phyloP scores from a whole-genome alignment of 345 rosid species.

The Syzygium jambos region DNA sequence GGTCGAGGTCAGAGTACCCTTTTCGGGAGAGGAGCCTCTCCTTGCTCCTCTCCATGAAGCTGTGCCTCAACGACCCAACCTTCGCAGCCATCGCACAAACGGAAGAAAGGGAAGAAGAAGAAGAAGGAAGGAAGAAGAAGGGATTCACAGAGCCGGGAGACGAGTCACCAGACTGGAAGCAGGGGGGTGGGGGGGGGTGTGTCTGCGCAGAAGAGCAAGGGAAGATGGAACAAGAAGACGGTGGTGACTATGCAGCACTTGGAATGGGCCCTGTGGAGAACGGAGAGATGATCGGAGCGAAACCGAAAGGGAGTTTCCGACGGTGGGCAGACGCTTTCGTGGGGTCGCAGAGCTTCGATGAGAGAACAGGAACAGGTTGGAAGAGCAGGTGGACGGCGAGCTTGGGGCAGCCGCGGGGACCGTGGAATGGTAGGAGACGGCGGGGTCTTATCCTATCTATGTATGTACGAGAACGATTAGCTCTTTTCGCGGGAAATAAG shows the following conservation, averaged over 20 bases:
- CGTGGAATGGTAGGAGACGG: too few relatives aligned
- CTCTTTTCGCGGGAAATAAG: too few relatives aligned
- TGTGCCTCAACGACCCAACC: conserved; percentile 37
- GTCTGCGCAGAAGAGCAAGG: neutral
- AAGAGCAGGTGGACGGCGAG: too few relatives aligned
- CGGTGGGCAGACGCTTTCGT: too few relatives aligned
- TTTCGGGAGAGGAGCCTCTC: conserved; percentile 47
- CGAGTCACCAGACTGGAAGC: neutral
- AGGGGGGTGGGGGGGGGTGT: neutral
- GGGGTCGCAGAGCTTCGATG: too few relatives aligned
- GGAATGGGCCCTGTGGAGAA: too few relatives aligned
- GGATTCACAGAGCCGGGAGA: neutral
- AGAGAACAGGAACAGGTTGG: too few relatives aligned
- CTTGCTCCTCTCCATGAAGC: conserved; percentile 35
- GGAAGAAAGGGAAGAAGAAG: neutral
- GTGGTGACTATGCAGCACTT: neutral
- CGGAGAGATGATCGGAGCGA: too few relatives aligned
- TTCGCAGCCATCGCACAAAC: neutral
- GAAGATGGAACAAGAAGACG: neutral
- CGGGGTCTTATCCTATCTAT: too few relatives aligned
- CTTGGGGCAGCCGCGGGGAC: too few relatives aligned
- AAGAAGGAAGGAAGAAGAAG: neutral
- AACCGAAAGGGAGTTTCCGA: too few relatives aligned
- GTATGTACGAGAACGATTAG: too few relatives aligned
- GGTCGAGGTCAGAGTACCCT: conserved; percentile 38